phyloP scores from a whole-genome alignment of 1,284 basidiomycete genomes.

The Cryptococcus sp. region DNA sequence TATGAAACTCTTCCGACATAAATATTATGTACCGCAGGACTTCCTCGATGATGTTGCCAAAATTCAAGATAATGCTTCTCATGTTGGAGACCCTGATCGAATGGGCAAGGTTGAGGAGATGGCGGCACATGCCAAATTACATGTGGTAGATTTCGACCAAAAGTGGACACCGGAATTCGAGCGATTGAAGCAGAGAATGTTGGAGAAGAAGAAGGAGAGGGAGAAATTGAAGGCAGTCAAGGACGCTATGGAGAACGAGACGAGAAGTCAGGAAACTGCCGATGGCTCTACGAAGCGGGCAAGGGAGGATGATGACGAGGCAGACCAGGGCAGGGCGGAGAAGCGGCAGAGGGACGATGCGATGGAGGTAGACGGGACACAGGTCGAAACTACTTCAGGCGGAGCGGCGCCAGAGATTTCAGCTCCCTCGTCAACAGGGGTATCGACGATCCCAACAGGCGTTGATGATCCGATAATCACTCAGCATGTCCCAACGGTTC shows the following conservation, averaged over 20 bases:
- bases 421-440: neutral
- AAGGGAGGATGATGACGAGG: conserved; percentile 6
- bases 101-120: conserved; percentile 81
- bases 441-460: too few relatives aligned
- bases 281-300: conserved; percentile 41
- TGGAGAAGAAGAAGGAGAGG: conserved; percentile 55
- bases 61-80: conserved; percentile 82
- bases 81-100: conserved; percentile 67
- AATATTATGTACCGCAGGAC: conserved; percentile 79
- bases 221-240: conserved; percentile 63
- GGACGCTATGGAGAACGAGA: conserved; percentile 48
- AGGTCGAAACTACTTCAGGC: neutral
- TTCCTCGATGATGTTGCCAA: conserved; percentile 84
- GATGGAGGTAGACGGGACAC: conserved; percentile 31
- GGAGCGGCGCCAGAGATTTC: conserved; percentile 54
- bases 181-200: conserved; percentile 78
- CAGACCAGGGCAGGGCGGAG: conserved; percentile 8
- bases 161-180: conserved; percentile 79
- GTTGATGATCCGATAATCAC: neutral
- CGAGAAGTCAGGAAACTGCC: neutral
- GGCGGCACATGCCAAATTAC: conserved; percentile 78
- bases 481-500: neutral
- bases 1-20: conserved; percentile 73
- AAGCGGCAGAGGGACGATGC: conserved; percentile 22
- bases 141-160: conserved; percentile 78